Evolutionary conservation across 202 grass and related monocot species (phyloP), one percentile per base, ranked within the genome.

Genomic region (Brachypodium distachyon): DNA sequence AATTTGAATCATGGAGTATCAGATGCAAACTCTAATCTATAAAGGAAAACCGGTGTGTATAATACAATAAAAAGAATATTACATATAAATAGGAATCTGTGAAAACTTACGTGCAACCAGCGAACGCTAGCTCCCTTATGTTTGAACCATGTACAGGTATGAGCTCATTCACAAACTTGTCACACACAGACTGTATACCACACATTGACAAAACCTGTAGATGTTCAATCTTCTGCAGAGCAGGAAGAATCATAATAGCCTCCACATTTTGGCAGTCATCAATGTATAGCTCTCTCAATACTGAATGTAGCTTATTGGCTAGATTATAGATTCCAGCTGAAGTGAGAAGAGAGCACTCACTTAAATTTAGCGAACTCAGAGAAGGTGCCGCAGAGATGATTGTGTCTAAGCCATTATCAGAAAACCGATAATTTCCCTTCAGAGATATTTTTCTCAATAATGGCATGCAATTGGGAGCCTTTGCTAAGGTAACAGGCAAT

Each of bases 191-290:
- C 63, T 71, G 52, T 80, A 98, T 80, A 27, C 95, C 84, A 62
- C 87, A 93, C 77, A 98, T 78, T 48, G 89, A 94, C 32, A 98
- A 70, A 81, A 92, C 85, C 69, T 98, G 89, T 73, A 98, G 77
- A 61, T 76, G 81, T 41, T 86, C 73, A 74, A 90, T 61, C 46
- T 88, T 98, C 73, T 88, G 83, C 23, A 98, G 79, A 61, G 82
- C 85, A 51, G 91, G 95, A 54, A 98, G 87, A 82, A 94, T 84
- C 41, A 38, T 29, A 87, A 92, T 90, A 51, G 87, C 91, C 18
- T 90, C 83, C 58, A 94, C 82, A 33, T 94, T 94, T 82, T 84
- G 73, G 56, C 95, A 98, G 21, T 92, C 87, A 86, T 69, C 43
- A 71, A 94, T 82, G 82, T 90, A 88, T 50, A 94, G 80, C 78